Evolutionary conservation across 163 green algal genomes (phyloP).

Genomic region (Scenedesmus sp.): DNA sequence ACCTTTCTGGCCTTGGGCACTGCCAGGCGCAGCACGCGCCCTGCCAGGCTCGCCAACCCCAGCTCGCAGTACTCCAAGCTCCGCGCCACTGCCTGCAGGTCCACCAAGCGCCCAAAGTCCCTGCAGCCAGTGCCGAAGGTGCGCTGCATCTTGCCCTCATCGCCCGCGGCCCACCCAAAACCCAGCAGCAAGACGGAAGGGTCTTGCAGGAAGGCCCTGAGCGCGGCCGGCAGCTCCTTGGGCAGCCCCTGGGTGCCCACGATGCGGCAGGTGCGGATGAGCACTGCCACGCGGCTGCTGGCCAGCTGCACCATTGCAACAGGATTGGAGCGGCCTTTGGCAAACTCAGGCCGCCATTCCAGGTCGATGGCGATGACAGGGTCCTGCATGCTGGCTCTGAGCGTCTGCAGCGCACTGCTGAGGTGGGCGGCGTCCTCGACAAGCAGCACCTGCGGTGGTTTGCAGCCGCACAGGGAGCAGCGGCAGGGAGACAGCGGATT

Average conservation of each 20-base stretch:
- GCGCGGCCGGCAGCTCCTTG: conserved; percentile 50
- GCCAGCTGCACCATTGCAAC: conserved; percentile 74
- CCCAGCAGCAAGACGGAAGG: conserved; percentile 58
- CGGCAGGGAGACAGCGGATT: too few relatives aligned
- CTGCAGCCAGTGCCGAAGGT: conserved; percentile 60
- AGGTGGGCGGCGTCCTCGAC: conserved; percentile 60
- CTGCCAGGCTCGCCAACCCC: conserved; percentile 58
- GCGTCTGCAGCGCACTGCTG: conserved; percentile 51
- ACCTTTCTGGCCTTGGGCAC: conserved; percentile 69
- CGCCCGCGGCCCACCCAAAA: conserved; percentile 68
- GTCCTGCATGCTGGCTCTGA: conserved; percentile 68
- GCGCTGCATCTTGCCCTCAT: conserved; percentile 73
- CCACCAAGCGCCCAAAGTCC: conserved; percentile 65
- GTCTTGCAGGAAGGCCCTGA: conserved; percentile 57
- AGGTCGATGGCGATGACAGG: conserved; percentile 73
- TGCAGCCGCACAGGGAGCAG: too few relatives aligned
- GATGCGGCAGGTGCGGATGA: conserved; percentile 61
- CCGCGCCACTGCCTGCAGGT: conserved; percentile 65
- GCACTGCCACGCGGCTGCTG: conserved; percentile 46
- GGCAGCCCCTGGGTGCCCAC: conserved; percentile 6
- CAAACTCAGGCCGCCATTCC: conserved; percentile 72
- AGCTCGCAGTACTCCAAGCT: conserved; percentile 61
- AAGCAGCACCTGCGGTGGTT: conserved; percentile 54
- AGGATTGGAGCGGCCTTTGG: conserved; percentile 31
- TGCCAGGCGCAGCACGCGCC: conserved; percentile 63